Percentiles rank a stretch among this genome's conserved stretches.
These are phyloP conservation scores for Penicillium dipodomyicola DNA, from an alignment of 495 filamentous ascomycete species.

Conservation along the genomic window DNA sequence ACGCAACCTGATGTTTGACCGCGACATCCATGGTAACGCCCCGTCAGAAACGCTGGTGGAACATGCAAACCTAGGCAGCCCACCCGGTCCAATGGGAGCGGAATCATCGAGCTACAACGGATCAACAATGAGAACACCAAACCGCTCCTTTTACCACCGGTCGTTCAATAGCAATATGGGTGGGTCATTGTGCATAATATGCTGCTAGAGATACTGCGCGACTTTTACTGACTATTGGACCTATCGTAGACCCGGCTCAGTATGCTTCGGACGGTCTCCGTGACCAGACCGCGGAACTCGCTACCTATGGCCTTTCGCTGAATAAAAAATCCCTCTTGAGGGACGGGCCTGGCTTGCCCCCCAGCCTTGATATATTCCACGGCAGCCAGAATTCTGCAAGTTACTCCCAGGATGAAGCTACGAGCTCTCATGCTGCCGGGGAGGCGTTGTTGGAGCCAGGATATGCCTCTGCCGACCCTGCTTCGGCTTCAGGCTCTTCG, in stretches of 20 bases:
- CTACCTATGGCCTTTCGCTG: slow-evolving; percentile 73
- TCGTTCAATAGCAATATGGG: slow-evolving; percentile 63
- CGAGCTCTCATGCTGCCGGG: slow-evolving; percentile 12
- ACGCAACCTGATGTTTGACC: slow-evolving; percentile 24
- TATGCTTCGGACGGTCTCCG: slow-evolving; percentile 75
- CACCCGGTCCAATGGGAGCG: slow-evolving; percentile 29
- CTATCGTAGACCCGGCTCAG: slow-evolving; percentile 60
- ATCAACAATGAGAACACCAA: slow-evolving; percentile 61
- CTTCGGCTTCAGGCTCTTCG: slow-evolving; percentile 40
- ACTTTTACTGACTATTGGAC: slow-evolving; percentile 34
- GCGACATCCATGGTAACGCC: slow-evolving; percentile 20
- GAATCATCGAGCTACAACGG: slow-evolving; percentile 41
- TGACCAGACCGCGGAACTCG: slow-evolving; percentile 88
- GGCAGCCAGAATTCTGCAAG: slow-evolving; percentile 12
- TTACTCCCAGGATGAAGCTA: slow-evolving; percentile 18
- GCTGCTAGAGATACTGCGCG: not conserved
- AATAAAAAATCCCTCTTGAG: slow-evolving; percentile 35
- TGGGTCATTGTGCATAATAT: slow-evolving; percentile 35
- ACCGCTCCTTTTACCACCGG: slow-evolving; percentile 76
- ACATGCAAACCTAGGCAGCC: slow-evolving; percentile 35
- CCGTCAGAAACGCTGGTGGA: slow-evolving; percentile 30
- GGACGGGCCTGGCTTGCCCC: slow-evolving; percentile 33
- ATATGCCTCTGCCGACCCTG: slow-evolving; percentile 10
- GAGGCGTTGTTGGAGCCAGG: slow-evolving; percentile 16
- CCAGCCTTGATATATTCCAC: slow-evolving; percentile 40